Conservation (phyloP, 306 rosid species). For the Prunus campanulata region DNA sequence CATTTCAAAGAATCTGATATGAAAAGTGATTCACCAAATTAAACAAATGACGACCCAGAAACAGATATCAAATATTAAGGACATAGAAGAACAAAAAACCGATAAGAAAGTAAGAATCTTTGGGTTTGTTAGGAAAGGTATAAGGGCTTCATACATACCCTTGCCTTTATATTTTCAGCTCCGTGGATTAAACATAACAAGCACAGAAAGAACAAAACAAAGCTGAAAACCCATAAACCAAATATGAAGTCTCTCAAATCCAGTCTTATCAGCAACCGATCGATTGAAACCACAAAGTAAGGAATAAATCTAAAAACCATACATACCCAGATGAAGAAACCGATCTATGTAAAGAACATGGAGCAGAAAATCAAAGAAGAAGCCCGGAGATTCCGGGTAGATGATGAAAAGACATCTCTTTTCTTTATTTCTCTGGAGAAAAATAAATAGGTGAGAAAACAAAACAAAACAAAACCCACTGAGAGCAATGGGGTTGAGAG, state of each 20-base stretch:
- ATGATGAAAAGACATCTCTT: conserved; percentile 12
- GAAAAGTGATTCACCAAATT: conserved; percentile 9
- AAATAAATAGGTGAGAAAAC: conserved; percentile 30
- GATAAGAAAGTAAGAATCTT: neutral
- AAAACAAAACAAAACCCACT: conserved; percentile 44
- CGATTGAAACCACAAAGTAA: conserved; percentile 18
- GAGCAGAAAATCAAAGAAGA: conserved; percentile 27
- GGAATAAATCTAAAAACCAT: conserved; percentile 24
- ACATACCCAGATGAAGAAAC: conserved; percentile 41
- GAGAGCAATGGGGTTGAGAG: conserved; percentile 35
- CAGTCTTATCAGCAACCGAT: conserved; percentile 35
- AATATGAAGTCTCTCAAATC: conserved; percentile 28
- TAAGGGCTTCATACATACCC: neutral
- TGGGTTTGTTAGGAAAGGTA: neutral
- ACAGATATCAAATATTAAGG: neutral
- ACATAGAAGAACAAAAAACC: conserved; percentile 19
- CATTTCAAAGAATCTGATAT: conserved; percentile 19
- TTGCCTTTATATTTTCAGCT: conserved; percentile 1
- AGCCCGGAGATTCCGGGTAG: conserved; percentile 6
- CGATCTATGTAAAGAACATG: conserved; percentile 44
- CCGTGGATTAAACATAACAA: conserved; percentile 3
- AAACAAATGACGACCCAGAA: conserved; percentile 19
- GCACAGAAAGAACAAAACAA: neutral
- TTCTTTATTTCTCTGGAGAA: conserved; percentile 15
- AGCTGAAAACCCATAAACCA: conserved; percentile 4